phyloP scores from a whole-genome alignment of 352 stramenopile genomes.

The Stramenopiles sp. region DNA sequence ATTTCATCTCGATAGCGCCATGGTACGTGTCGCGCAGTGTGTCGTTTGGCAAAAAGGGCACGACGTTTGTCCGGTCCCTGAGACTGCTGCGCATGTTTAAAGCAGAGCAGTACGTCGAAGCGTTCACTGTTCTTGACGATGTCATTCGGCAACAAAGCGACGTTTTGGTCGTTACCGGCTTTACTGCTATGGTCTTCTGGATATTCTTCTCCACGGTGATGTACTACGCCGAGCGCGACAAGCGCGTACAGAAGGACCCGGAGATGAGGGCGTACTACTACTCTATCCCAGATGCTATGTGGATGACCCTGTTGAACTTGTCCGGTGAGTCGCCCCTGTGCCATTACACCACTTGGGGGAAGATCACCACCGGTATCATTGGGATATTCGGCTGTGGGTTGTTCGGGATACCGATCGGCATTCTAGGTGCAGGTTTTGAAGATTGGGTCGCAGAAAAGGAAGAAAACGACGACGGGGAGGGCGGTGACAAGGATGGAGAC shows the following conservation, averaged over 20 bases:
- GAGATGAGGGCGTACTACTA: slow-evolving; percentile 43
- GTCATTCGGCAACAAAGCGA: slow-evolving; percentile 35
- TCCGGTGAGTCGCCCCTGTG: slow-evolving; percentile 37
- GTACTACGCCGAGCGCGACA: slow-evolving; percentile 40
- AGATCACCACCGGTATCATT: slow-evolving; percentile 36
- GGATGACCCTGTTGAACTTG: slow-evolving; percentile 48
- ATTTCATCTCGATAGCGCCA: slow-evolving; percentile 41
- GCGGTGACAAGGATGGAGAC: neutral
- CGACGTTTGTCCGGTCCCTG: slow-evolving; percentile 24
- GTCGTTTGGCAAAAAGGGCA: neutral
- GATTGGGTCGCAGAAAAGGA: no score
- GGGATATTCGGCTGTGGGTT: slow-evolving; percentile 39
- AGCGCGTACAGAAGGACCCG: slow-evolving; percentile 35
- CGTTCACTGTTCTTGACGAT: slow-evolving; percentile 43
- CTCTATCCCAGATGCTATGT: slow-evolving; percentile 43
- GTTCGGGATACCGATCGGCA: slow-evolving; percentile 40
- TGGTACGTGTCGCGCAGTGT: slow-evolving; percentile 26
- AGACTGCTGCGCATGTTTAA: slow-evolving; percentile 34
- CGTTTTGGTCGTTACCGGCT: slow-evolving; percentile 39
- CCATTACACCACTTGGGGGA: slow-evolving; percentile 35
- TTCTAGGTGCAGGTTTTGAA: slow-evolving; percentile 42
- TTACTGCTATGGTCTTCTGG: slow-evolving; percentile 41
- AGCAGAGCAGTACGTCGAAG: slow-evolving; percentile 39
- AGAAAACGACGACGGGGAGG: neutral
- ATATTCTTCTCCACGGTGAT: slow-evolving; percentile 38